Conservation (phyloP, 2,329 filamentous ascomycete genomes). For the Epichloe festucae region DNA sequence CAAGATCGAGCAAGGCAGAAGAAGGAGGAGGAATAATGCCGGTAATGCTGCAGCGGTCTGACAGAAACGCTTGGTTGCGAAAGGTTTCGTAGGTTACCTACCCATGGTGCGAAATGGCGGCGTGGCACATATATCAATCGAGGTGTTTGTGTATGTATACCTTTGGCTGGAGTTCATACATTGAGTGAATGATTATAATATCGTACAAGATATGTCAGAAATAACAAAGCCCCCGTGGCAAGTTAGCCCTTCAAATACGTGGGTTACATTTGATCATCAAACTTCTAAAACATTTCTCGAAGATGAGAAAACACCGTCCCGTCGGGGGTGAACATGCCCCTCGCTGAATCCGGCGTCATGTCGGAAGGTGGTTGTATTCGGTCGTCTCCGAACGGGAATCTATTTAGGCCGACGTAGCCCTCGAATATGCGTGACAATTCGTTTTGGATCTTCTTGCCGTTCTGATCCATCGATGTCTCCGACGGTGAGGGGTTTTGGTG, state of each 20-base stretch:
- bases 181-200: background rate
- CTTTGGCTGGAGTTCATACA: background rate
- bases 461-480: slow-evolving; percentile 18
- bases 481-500: background rate
- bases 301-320: slow-evolving; percentile 25
- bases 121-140: no score
- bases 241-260: no score
- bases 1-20: background rate
- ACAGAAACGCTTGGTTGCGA: no score
- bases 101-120: background rate
- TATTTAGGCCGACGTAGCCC: slow-evolving; percentile 23
- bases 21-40: background rate
- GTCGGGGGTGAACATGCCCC: slow-evolving; percentile 12
- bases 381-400: slow-evolving; percentile 18
- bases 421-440: slow-evolving; percentile 39
- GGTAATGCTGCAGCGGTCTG: background rate
- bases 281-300: slow-evolving; percentile 23
- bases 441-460: slow-evolving; percentile 36
- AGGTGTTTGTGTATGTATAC: background rate
- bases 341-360: slow-evolving; percentile 10
- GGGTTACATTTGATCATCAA: no score
- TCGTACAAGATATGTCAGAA: background rate
- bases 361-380: slow-evolving; percentile 13
- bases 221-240: background rate
- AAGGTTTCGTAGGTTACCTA: background rate